Conservation (phyloP, 1,284 basidiomycete species). For the Fomitopsis schrenkii region DNA sequence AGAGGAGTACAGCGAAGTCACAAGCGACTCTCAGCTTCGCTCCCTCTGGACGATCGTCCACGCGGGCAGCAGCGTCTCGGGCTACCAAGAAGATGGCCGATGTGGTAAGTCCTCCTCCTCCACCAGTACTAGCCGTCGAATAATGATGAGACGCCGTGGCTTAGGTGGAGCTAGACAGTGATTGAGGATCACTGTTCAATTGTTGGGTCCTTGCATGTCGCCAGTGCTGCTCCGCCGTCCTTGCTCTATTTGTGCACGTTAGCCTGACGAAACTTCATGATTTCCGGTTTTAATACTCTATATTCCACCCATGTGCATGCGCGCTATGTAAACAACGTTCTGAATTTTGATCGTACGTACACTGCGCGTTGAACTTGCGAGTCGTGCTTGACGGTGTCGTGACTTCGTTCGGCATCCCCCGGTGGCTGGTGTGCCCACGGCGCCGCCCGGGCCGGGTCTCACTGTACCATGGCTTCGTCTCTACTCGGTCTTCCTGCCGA, state of each 20-base stretch:
- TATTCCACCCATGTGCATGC: too few relatives aligned
- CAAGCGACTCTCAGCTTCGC: conserved; percentile 56
- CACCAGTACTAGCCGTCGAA: neutral
- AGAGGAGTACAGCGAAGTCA: conserved; percentile 40
- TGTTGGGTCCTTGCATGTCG: too few relatives aligned
- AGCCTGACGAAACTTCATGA: too few relatives aligned
- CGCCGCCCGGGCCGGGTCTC: neutral
- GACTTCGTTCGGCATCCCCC: too few relatives aligned
- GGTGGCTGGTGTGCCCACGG: neutral
- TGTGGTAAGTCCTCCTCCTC: conserved; percentile 14
- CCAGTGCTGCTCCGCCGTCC: too few relatives aligned
- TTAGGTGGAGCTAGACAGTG: conserved; percentile 22
- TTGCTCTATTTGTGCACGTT: too few relatives aligned
- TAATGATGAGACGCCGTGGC: neutral
- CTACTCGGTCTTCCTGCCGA: conserved; percentile 20
- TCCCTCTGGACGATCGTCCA: conserved; percentile 48
- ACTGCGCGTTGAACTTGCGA: too few relatives aligned
- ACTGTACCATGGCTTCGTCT: neutral
- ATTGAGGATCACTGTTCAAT: conserved; percentile 3
- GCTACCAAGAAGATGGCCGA: conserved; percentile 24
- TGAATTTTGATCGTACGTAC: too few relatives aligned
- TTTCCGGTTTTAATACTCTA: too few relatives aligned
- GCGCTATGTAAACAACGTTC: too few relatives aligned
- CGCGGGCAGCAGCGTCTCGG: conserved; percentile 25
- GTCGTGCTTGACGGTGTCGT: too few relatives aligned